A percentile compares a stretch with the other conserved stretches of the same genome.
These are phyloP conservation scores for Triangularia verruculosa DNA, from an alignment of 2,329 filamentous ascomycete species.

Conservation along the genomic window DNA sequence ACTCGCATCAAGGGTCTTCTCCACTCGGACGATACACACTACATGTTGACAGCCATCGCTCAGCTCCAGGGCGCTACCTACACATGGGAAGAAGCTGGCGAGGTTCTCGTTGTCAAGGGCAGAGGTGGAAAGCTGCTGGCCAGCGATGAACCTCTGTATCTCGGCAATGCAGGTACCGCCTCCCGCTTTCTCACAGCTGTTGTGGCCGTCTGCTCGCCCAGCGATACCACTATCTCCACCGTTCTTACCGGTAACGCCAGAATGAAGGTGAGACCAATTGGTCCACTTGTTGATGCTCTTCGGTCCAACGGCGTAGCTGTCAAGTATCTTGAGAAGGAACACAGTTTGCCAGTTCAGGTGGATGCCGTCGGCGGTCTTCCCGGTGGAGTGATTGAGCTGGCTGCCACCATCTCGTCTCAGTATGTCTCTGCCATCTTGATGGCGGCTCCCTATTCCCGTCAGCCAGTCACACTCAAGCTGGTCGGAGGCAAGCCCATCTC, in stretches of 20 bases:
- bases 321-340: constrained; percentile 78
- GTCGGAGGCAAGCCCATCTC: constrained; percentile 98
- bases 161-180: constrained; percentile 94
- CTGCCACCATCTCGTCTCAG: constrained; percentile 96
- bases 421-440: constrained; percentile 97
- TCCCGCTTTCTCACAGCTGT: constrained; percentile 94
- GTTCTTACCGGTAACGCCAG: constrained; percentile 88
- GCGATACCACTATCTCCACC: constrained; percentile 61
- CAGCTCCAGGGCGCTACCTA: constrained; percentile 84
- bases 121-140: constrained; percentile 84
- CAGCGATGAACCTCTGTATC: constrained; percentile 74
- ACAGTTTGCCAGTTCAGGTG: constrained; percentile 80
- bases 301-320: constrained; percentile 82
- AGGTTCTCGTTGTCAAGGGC: constrained; percentile 82
- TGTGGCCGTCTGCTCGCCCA: constrained; percentile 73
- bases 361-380: constrained; percentile 78
- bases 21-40: constrained; percentile 95
- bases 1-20: constrained; percentile 90
- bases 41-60: constrained; percentile 90
- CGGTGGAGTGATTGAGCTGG: constrained; percentile 85
- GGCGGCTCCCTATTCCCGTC: constrained; percentile 95
- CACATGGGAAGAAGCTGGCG: constrained; percentile 92
- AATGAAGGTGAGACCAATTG: constrained; percentile 95
- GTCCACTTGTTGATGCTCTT: constrained; percentile 86
- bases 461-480: constrained; percentile 82